phyloP scores from a whole-genome alignment of 495 filamentous ascomycete species.

The Podospora pseudopauciseta region DNA sequence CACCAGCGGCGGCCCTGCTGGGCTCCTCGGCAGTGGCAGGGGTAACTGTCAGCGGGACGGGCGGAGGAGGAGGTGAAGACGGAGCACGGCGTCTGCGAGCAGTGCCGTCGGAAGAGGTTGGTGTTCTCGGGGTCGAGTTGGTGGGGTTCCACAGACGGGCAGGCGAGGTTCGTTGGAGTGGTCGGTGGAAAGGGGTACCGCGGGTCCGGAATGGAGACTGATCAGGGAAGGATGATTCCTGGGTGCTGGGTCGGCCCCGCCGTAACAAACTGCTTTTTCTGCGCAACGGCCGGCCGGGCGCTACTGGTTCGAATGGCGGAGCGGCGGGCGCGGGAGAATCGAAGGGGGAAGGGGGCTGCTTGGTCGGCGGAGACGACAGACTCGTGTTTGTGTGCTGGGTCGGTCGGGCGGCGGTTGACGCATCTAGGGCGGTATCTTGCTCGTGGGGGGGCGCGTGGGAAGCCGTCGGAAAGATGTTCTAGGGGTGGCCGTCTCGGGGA shows the following conservation, averaged over 20 bases:
- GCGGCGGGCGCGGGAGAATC: conserved; percentile 22
- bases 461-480: conserved; percentile 3
- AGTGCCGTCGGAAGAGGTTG: conserved; percentile 16
- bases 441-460: not conserved
- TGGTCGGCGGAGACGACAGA: conserved; percentile 32
- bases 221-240: conserved; percentile 28
- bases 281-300: conserved; percentile 20
- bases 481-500: not conserved
- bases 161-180: conserved; percentile 38
- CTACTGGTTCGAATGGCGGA: conserved; percentile 19
- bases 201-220: conserved; percentile 47
- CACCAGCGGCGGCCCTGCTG: conserved; percentile 49
- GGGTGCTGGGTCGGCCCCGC: conserved; percentile 38
- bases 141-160: conserved; percentile 62
- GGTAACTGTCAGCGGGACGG: conserved; percentile 43
- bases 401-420: not conserved
- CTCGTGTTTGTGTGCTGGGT: conserved; percentile 1
- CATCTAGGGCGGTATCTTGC: conserved; percentile 4
- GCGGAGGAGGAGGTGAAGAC: conserved; percentile 46
- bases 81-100: conserved; percentile 35
- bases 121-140: conserved; percentile 56
- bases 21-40: conserved; percentile 29
- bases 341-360: conserved; percentile 35
- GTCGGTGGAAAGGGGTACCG: conserved; percentile 29
- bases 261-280: conserved; percentile 37